Evolutionary conservation across 176 grass and related monocot genomes (phyloP).

Genomic region (Musa schizocarpa): DNA sequence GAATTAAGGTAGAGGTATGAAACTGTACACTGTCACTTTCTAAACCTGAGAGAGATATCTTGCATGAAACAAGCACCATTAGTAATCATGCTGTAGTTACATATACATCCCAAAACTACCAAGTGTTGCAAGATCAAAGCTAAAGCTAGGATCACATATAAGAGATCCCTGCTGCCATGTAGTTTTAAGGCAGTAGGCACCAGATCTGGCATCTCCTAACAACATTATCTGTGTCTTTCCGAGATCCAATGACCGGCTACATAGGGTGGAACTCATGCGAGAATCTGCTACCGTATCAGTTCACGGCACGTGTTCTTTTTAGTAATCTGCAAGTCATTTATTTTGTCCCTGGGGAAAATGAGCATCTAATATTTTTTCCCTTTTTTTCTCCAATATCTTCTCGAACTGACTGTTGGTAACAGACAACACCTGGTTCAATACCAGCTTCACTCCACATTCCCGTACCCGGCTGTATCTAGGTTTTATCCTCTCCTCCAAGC

Average conservation of each 20-base stretch:
- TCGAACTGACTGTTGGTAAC: constrained; percentile 55
- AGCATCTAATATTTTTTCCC: constrained; percentile 3
- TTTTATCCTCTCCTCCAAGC: constrained; percentile 61
- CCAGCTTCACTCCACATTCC: constrained; percentile 49
- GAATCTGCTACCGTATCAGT: not conserved
- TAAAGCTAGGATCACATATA: too few species aligned
- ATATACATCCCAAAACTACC: too few species aligned
- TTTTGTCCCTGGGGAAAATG: not conserved
- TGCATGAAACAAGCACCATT: too few species aligned
- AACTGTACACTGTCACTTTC: too few species aligned
- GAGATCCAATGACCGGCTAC: not conserved
- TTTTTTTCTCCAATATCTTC: constrained; percentile 46
- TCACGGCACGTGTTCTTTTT: not conserved
- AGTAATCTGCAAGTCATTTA: not conserved
- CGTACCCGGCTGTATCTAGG: constrained; percentile 54
- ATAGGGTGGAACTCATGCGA: not conserved
- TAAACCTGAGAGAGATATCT: too few species aligned
- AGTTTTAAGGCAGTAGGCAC: too few species aligned
- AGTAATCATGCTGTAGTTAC: too few species aligned
- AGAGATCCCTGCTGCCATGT: too few species aligned
- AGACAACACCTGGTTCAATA: constrained; percentile 68
- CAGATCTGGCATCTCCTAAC: too few species aligned
- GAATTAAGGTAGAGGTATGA: too few species aligned
- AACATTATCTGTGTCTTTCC: too few species aligned
- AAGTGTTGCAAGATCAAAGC: too few species aligned